Base-by-base conservation (phyloP, 192 early-diverging fungal genomes). In the Coemansia sp. region DNA sequence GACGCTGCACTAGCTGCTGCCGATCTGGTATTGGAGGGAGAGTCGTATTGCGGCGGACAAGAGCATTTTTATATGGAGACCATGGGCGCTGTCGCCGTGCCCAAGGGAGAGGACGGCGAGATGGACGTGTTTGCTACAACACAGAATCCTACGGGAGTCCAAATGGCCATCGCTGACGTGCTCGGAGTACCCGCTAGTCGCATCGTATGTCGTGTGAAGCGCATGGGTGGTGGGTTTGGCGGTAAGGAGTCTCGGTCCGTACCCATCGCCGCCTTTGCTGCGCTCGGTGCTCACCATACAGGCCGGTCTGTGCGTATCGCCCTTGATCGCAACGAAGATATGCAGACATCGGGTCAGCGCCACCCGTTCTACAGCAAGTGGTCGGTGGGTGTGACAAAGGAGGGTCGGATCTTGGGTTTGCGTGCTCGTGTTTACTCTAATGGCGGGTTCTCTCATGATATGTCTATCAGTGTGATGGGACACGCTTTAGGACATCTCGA, bases 41-140 rank as follows among this genome's bases (percentile, higher is more conserved):
- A 76, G 69, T 83, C 81, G 52, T 86, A 83, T 65, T 74, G 88
- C 36, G 85, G 79, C 57, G 81, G 81, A 15, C 90, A 92, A 73
- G 95, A 96, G 76, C 95, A 96, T 73, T 96, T 96, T 65, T 96
- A 96, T 71, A 85, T 96, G 46, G 95, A 96, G 76, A 93, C 95
- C 15, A 80, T 93, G 46, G 88, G 81, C 7, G 81, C 87, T 5
- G 55, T 93, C 8, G 87, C 90, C 34, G 89, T 92, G 65, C 92
- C 92, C 41, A 81, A 82, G 61, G 85, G 82, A 70, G 93, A 94
- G 80, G 92, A 89, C 72, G 87, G 89, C 75, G 93, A 95, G 77
- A 86, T 92, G 29, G 93, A 94, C 74, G 75, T 96, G 22, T 92
- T 89, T 62, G 86, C 92, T 20, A 86, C 87, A 27, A 93, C 92